Evolutionary conservation across 2,329 filamentous ascomycete genomes (phyloP).

Genomic region (Sporothrix brunneoviolacea): DNA sequence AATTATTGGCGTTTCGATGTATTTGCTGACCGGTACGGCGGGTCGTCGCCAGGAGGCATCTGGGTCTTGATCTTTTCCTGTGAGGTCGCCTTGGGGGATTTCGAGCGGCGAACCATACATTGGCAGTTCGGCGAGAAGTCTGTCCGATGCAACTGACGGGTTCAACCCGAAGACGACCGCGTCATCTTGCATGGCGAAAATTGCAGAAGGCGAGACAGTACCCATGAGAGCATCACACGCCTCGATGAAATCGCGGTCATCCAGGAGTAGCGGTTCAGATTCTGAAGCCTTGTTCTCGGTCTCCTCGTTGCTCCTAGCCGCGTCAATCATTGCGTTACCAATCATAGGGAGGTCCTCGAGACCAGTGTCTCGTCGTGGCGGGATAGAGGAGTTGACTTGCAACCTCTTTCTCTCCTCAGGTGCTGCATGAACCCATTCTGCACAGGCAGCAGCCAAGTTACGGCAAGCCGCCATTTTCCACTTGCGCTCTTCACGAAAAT

Average conservation of each 20-base stretch:
- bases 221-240: slow-evolving; percentile 27
- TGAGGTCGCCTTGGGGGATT: slow-evolving; percentile 51
- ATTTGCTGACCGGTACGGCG: slow-evolving; percentile 81
- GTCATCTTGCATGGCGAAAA: slow-evolving; percentile 76
- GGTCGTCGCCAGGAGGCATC: slow-evolving; percentile 69
- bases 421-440: slow-evolving; percentile 66
- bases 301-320: slow-evolving; percentile 6
- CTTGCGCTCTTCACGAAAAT: slow-evolving; percentile 88
- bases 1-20: slow-evolving; percentile 72
- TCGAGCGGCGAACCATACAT: slow-evolving; percentile 63
- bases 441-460: slow-evolving; percentile 75
- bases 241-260: slow-evolving; percentile 28
- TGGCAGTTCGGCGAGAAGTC: slow-evolving; percentile 72
- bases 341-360: slow-evolving; percentile 16
- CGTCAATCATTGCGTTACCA: slow-evolving; percentile 19
- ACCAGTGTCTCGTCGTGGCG: slow-evolving; percentile 24
- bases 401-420: slow-evolving; percentile 58
- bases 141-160: slow-evolving; percentile 66
- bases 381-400: slow-evolving; percentile 56
- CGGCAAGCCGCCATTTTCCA: slow-evolving; percentile 83
- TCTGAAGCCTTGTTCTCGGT: slow-evolving; percentile 26
- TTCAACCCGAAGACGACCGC: slow-evolving; percentile 75
- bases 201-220: slow-evolving; percentile 62
- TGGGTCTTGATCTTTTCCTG: slow-evolving; percentile 52
- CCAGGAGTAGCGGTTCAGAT: slow-evolving; percentile 39